These are phyloP conservation scores for Athelia sp. DNA, from an alignment of 1,284 basidiomycete genomes.

Conservation along the genomic window DNA sequence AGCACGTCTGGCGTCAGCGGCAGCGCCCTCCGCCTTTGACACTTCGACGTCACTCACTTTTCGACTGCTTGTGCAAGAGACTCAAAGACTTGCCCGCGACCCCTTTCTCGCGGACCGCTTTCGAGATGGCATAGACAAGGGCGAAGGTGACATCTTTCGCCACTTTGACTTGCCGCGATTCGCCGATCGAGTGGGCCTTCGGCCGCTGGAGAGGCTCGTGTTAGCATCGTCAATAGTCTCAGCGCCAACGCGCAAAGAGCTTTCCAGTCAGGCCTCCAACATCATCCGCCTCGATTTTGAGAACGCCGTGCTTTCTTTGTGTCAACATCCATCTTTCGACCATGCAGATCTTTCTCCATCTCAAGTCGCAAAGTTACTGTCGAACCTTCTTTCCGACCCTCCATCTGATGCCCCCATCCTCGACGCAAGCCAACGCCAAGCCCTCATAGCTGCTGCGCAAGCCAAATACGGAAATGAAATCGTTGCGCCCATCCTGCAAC, in stretches of 20 bases:
- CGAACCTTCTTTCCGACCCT: slow-evolving; percentile 71
- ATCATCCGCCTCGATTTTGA: slow-evolving; percentile 75
- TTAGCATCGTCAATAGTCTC: slow-evolving; percentile 71
- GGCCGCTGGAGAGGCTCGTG: slow-evolving; percentile 75
- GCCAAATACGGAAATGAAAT: slow-evolving; percentile 66
- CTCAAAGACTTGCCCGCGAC: slow-evolving; percentile 80
- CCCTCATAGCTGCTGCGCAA: slow-evolving; percentile 67
- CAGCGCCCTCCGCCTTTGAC: slow-evolving; percentile 59
- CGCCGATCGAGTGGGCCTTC: slow-evolving; percentile 69
- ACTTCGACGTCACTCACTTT: slow-evolving; percentile 71
- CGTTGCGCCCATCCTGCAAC: slow-evolving; percentile 40
- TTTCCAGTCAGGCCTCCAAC: slow-evolving; percentile 60
- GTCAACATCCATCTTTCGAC: slow-evolving; percentile 74
- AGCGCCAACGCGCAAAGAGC: slow-evolving; percentile 64
- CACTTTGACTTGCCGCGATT: slow-evolving; percentile 78
- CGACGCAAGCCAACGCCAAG: slow-evolving; percentile 65
- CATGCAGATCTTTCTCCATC: slow-evolving; percentile 70
- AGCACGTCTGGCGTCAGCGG: slow-evolving; percentile 52
- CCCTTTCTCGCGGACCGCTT: slow-evolving; percentile 83
- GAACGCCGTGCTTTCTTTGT: slow-evolving; percentile 65
- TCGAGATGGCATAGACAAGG: slow-evolving; percentile 80
- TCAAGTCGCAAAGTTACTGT: slow-evolving; percentile 74
- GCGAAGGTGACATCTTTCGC: slow-evolving; percentile 74
- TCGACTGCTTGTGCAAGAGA: slow-evolving; percentile 81
- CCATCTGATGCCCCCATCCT: slow-evolving; percentile 61